Base-by-base conservation (phyloP, 2,329 filamentous ascomycete species). In the Bipolaris victoriae region DNA sequence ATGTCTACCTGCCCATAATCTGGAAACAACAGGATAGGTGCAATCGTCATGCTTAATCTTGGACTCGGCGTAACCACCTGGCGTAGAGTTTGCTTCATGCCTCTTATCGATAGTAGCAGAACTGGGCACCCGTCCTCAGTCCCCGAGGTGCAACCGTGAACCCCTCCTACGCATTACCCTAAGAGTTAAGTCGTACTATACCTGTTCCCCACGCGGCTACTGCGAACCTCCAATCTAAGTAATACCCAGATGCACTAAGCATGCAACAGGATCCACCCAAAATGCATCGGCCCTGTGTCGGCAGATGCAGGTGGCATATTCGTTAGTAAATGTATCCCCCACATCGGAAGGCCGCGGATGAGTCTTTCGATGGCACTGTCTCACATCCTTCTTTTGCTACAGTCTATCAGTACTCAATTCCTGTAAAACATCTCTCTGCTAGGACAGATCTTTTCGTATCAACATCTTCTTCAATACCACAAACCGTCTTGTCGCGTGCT, bases 331-430 rank as follows among this genome's bases (percentile, higher is more conserved):
- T 22, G 18, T 22, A 26, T 31, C 51, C 58, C 53, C 55, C 58
- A 58, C 55, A 60, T 60, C 57, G 57, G 53, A 43, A 60, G 22
- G 43, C 10, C 35, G 31, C 22, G 9, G 13, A 49, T n/a, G 11
- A 36, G 29, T 24, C 24, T 35, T 39, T 36, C 22, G 33, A 40
- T 15, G 15, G 3, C 29, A 9, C 35, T 18, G 20, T 40, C 5
- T 37, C 22, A 11, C 7, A 7, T 29, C 11, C 46, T 26, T 22
- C 3, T 9, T 15, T 36, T 7, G 18, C 33, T 16, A n/a, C 35
- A 15, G n/a, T 26, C 29, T 31, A 22, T n/a, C 35, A 6, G 5
- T n/a, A 18, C 31, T 39, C 26, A 10, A 31, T 13, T 18, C 31
- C 22, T 15, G 3, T 7, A 2, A 20, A 16, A 7, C 13, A 24